These are phyloP conservation scores for Claviceps cyperi DNA, from an alignment of 2,329 filamentous ascomycete species.

Conservation along the genomic window DNA sequence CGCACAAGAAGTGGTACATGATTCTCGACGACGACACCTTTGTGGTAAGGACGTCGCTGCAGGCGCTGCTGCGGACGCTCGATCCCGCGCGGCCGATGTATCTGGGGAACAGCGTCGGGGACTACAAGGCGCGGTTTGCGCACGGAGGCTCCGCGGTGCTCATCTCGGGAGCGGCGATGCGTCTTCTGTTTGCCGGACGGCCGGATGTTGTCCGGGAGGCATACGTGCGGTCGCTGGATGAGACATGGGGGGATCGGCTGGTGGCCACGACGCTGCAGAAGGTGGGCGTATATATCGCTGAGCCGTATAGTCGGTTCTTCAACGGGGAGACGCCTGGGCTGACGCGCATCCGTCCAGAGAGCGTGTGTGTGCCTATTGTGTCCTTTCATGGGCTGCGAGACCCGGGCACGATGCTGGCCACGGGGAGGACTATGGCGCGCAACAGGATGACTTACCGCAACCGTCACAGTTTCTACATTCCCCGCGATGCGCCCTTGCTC, in stretches of 20 bases:
- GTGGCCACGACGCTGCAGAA: conserved; percentile 38
- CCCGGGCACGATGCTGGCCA: conserved; percentile 28
- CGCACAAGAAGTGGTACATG: conserved; percentile 44
- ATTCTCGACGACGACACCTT: conserved; percentile 45
- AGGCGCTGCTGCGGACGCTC: conserved; percentile 33
- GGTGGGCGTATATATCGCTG: conserved; percentile 39
- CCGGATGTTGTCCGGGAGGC: conserved; percentile 27
- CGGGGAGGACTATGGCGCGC: conserved; percentile 26
- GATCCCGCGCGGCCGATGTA: conserved; percentile 33
- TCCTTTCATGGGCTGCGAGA: conserved; percentile 37
- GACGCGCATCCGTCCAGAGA: conserved; percentile 33
- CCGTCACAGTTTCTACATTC: background rate
- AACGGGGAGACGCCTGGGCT: conserved; percentile 37
- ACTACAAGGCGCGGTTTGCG: conserved; percentile 39
- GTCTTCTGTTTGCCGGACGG: conserved; percentile 26
- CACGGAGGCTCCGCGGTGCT: conserved; percentile 42
- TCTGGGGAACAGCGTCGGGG: conserved; percentile 42
- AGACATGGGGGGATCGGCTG: conserved; percentile 39
- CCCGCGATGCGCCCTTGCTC: conserved; percentile 22
- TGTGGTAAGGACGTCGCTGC: conserved; percentile 33
- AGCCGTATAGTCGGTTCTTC: conserved; percentile 38
- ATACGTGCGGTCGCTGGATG: conserved; percentile 32
- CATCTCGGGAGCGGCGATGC: conserved; percentile 35
- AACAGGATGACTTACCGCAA: conserved; percentile 6
- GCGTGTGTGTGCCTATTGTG: conserved; percentile 38